phyloP scores from a whole-genome alignment of 306 rosid genomes.

The Prosopis cineraria region DNA sequence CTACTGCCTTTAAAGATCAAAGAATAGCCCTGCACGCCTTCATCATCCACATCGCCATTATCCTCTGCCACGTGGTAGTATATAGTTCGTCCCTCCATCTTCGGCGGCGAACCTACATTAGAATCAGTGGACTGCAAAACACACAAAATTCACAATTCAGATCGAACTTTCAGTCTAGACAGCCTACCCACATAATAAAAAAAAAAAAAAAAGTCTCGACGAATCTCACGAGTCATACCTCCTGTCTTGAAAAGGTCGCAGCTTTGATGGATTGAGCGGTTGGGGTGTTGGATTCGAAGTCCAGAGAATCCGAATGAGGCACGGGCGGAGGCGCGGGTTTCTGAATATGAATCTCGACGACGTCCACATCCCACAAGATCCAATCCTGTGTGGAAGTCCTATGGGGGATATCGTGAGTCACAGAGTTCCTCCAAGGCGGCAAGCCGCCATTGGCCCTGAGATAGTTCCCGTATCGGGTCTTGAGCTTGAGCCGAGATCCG shows the following conservation, averaged over 20 bases:
- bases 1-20: conserved; percentile 76
- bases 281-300: conserved; percentile 52
- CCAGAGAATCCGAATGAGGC: conserved; percentile 68
- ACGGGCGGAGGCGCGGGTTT: conserved; percentile 44
- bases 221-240: conserved; percentile 43
- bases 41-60: conserved; percentile 75
- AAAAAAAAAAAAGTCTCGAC: too few species aligned
- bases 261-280: conserved; percentile 44
- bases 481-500: conserved; percentile 61
- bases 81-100: conserved; percentile 73
- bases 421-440: conserved; percentile 93
- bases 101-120: conserved; percentile 50
- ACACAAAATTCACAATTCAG: neutral
- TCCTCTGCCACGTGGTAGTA: conserved; percentile 86
- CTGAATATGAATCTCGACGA: conserved; percentile 62
- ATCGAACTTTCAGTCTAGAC: neutral
- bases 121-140: conserved; percentile 59
- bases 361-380: conserved; percentile 80
- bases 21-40: conserved; percentile 53
- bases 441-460: conserved; percentile 82
- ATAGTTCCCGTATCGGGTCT: conserved; percentile 77
- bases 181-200: too few species aligned
- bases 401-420: conserved; percentile 85
- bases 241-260: conserved; percentile 45
- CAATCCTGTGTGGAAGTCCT: conserved; percentile 87